Percentiles rank a stretch among this genome's conserved stretches.
Evolutionary conservation across 1,284 basidiomycete species (phyloP).

Genomic region (Trametes pubescens): DNA sequence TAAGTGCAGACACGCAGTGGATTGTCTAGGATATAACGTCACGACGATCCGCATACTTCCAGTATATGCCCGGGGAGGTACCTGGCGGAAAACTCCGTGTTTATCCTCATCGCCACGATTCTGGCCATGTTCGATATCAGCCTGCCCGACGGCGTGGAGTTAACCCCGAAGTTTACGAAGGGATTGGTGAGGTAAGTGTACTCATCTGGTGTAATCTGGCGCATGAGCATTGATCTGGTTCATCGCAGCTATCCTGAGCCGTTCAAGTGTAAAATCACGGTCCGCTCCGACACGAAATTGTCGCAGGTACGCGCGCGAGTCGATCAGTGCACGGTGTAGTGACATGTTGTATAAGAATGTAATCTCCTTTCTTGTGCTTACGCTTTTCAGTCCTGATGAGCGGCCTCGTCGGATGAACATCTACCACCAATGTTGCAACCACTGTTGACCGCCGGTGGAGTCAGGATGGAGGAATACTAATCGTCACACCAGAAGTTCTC

Average conservation of each 20-base stretch:
- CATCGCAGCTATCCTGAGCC: conserved; percentile 29
- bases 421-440: no score
- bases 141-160: conserved; percentile 18
- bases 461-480: no score
- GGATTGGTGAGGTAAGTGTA: conserved; percentile 30
- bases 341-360: no score
- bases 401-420: no score
- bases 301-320: neutral
- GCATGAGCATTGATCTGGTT: neutral
- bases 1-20: neutral
- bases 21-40: neutral
- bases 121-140: conserved; percentile 37
- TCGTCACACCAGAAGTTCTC: no score
- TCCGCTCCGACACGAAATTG: neutral
- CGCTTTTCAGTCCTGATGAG: no score
- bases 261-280: conserved; percentile 19
- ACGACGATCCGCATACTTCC: neutral
- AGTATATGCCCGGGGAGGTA: conserved; percentile 39
- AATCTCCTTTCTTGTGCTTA: no score
- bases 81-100: conserved; percentile 38
- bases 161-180: conserved; percentile 17
- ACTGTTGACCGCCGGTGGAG: no score
- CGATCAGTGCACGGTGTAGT: neutral
- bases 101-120: conserved; percentile 36
- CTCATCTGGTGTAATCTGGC: neutral